Percentiles rank a stretch among this genome's conserved stretches.
Conservation (phyloP, 345 rosid species). For the Angophora floribunda region DNA sequence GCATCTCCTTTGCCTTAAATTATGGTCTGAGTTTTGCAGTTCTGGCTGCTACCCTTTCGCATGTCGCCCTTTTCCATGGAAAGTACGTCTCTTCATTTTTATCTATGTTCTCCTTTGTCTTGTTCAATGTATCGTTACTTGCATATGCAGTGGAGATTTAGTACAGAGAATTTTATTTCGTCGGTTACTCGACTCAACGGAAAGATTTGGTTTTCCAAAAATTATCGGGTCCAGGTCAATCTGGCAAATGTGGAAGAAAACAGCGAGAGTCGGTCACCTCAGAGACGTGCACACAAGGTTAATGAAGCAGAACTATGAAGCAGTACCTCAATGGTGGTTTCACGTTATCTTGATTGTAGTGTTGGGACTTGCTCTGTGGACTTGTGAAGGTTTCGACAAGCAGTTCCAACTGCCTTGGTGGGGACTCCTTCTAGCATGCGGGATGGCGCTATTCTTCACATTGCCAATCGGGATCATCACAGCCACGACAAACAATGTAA, state of each 20-base stretch:
- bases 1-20: conserved; percentile 43
- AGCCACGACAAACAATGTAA: conserved; percentile 74
- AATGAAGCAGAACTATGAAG: conserved; percentile 69
- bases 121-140: conserved; percentile 3
- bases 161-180: background rate
- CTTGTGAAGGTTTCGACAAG: conserved; percentile 64
- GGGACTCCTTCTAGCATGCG: conserved; percentile 62
- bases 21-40: conserved; percentile 66
- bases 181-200: background rate
- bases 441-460: conserved; percentile 57
- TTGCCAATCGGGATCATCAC: conserved; percentile 61
- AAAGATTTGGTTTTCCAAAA: background rate
- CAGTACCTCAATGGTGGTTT: conserved; percentile 86
- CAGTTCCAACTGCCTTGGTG: conserved; percentile 88
- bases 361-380: conserved; percentile 34
- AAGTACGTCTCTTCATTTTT: conserved; percentile 25
- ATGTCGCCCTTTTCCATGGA: conserved; percentile 67
- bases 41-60: conserved; percentile 45
- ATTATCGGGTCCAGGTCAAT: conserved; percentile 14
- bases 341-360: conserved; percentile 16
- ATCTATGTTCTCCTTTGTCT: conserved; percentile 28
- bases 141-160: background rate
- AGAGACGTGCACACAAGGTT: conserved; percentile 67
- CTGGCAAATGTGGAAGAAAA: conserved; percentile 53
- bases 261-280: conserved; percentile 11